Base-by-base conservation (phyloP, 2,329 filamentous ascomycete genomes). In the Mollisia scopiformis region DNA sequence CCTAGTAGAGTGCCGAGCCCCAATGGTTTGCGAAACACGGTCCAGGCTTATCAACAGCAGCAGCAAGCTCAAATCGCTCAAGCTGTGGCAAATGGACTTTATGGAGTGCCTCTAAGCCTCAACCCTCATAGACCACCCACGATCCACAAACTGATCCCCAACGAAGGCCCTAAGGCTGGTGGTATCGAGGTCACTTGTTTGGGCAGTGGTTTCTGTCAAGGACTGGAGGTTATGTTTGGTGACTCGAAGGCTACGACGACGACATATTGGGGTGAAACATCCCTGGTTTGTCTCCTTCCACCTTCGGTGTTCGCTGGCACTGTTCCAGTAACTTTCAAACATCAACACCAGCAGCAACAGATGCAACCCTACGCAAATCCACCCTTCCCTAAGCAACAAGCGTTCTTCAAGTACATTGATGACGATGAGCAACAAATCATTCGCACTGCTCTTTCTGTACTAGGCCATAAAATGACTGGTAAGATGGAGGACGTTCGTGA, bases 111-210 rank as follows among this genome's bases (percentile, higher is more conserved):
- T 28, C 72, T 85, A 28, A 76, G 74, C 7, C 76, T 83, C 58
- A 79, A 79, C 52, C 79, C 81, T 46, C 77, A 82, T n/a, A 77
- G 82, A 30, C 79, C 84, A 2, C 85, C 88, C 1, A 84, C 84
- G 19, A 94, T 96, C 23, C 88, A 92, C 73, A 94, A 93, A 73
- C 83, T 97, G 63, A 91, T 95, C 35, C 93, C 93, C 0, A 84
- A 84, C 30, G 91, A 96, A 74, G 93, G 93, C 0, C 91, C 93
- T 6, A 91, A 88, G 61, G 86, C 86, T 35, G 93, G 93, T 61
- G 93, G 93, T 43, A 93, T 92, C 55, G 93, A 97, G 74, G 92
- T 97, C 2, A 94, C 91, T 0, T 85, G 95, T 58, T 80, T 96
- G 8, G 93, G 93, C 19, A 90, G 88, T 65, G 87, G 88, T 14